Evolutionary conservation across 2,329 filamentous ascomycete species (phyloP), one percentile per base, ranked within the genome.

Genomic region (Phyllosticta citrichinensis): DNA sequence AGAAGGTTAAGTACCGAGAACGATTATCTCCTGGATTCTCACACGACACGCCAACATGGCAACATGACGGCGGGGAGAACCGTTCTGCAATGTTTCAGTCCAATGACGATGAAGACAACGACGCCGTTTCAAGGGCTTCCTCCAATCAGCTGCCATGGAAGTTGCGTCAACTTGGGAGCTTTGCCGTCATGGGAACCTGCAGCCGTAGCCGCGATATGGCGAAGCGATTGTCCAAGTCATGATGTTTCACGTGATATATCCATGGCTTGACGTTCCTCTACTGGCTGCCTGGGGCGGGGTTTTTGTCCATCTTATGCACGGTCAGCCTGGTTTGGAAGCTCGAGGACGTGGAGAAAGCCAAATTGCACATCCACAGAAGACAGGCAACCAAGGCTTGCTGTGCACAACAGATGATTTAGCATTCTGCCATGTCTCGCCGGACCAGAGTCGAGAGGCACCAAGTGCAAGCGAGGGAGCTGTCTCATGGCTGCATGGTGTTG

Each of bases 131-230:
- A 55, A 47, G 17, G 19, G 25, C 10, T n/a, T 24, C 33, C 33
- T 52, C 58, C 58, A 60, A 60, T 60, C 58, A 60, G 58, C 40
- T 47, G 25, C n/a, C 22, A 19, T 35, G 30, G 52, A 53, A 25
- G 55, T 60, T 25, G 58, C 58, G 55, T 35, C 58, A 60, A 55
- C 52, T 54, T 54, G 58, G 27, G 33, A 52, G 35, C 24, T 27
- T 60, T 56, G n/a, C 27, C 58, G 58, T 60, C 58, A 60, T 60
- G 50, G 30, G 22, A 30, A 14, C n/a, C 19, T 52, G 52, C 57
- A n/a, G 25, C 22, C 40, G 58, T 35, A 51, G 4, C 25, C 19
- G 57, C 57, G 57, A 60, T 47, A 60, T 12, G 19, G 56, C 51
- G 22, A 35, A 24, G 51, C 24, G 25, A 17, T 30, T 27, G 14